Base-by-base conservation (phyloP, 2,329 filamentous ascomycete genomes). In the Sporothrix sp. region DNA sequence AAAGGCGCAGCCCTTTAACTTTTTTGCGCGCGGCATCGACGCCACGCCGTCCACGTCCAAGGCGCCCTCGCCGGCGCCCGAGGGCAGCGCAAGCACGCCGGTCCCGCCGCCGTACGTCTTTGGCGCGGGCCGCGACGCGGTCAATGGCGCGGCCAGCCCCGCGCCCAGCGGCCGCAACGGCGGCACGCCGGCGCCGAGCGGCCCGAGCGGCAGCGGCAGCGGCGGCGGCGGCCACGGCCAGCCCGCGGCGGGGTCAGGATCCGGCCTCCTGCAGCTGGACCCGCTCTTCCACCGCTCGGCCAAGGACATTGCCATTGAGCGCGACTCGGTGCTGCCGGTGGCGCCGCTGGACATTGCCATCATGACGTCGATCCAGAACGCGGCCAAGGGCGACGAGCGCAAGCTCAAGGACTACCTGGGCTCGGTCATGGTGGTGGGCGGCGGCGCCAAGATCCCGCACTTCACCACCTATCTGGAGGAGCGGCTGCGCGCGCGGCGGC, bases 271-370 rank as follows among this genome's bases (percentile, higher is more conserved):
- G 3, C 27, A 38, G 18, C 40, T 54, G 20, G 52, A 53, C 48
- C 53, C 48, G 36, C 62, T 58, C 30, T 56, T 71, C 62, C 58
- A 76, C 67, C 66, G 80, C 64, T 71, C 66, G 16, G 66, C 70
- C 39, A 73, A 73, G 57, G 65, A 67, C 8, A 66, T 85, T 9
- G 84, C 84, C 8, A 73, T 75, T 21, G 82, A 87, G 61, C 82
- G 87, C 42, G 91, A 97, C 62, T 76, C 81, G 36, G 83, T 93
- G 30, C 76, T 96, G 3, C 90, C 93, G 0, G 69, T 89, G 11
- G 86, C 87, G 52, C 82, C 91, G 0, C 79, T 98, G 23, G 91
- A 97, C 64, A 78, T 84, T 55, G 91, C 93, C 5, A 95, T 98
- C 60, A 76, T 96, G 54, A 89, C 86, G 14, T 90, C 84, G 44